Percentiles rank a stretch among this genome's conserved stretches.
Conservation (phyloP, 2,329 filamentous ascomycete genomes). For the Penicillium verrucosum region DNA sequence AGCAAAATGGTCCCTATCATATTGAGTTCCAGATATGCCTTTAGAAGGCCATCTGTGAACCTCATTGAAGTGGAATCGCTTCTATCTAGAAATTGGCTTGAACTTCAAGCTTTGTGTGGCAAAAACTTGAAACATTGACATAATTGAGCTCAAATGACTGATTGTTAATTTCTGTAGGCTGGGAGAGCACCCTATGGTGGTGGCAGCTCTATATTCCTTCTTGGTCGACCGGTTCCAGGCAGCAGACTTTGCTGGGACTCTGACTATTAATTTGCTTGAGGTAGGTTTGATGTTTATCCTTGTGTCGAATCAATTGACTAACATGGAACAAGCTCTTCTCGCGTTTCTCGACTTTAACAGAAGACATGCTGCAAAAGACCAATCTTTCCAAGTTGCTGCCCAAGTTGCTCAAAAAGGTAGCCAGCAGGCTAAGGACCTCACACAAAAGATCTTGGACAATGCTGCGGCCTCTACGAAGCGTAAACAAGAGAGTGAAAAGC, state of each 20-base stretch:
- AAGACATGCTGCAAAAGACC: slow-evolving; percentile 57
- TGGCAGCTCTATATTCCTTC: slow-evolving; percentile 49
- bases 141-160: slow-evolving; percentile 23
- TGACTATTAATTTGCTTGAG: slow-evolving; percentile 47
- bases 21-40: slow-evolving; percentile 1
- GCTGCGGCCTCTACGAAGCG: slow-evolving; percentile 45
- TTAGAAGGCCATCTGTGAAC: not conserved
- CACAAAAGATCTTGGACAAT: slow-evolving; percentile 54
- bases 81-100: slow-evolving; percentile 4
- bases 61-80: not conserved
- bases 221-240: slow-evolving; percentile 49
- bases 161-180: slow-evolving; percentile 38
- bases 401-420: slow-evolving; percentile 57
- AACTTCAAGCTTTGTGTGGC: not conserved
- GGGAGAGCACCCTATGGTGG: slow-evolving; percentile 48
- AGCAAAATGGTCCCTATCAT: not conserved
- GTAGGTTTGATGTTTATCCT: slow-evolving; percentile 27
- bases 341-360: slow-evolving; percentile 56
- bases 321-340: slow-evolving; percentile 48
- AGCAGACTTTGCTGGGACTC: slow-evolving; percentile 45
- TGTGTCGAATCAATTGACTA: slow-evolving; percentile 17
- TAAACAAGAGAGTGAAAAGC: slow-evolving; percentile 38
- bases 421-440: slow-evolving; percentile 53
- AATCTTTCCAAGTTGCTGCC: slow-evolving; percentile 58
- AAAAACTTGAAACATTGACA: not conserved